phyloP scores from a whole-genome alignment of 2,329 filamentous ascomycete species.

The Aureobasidium sp. region DNA sequence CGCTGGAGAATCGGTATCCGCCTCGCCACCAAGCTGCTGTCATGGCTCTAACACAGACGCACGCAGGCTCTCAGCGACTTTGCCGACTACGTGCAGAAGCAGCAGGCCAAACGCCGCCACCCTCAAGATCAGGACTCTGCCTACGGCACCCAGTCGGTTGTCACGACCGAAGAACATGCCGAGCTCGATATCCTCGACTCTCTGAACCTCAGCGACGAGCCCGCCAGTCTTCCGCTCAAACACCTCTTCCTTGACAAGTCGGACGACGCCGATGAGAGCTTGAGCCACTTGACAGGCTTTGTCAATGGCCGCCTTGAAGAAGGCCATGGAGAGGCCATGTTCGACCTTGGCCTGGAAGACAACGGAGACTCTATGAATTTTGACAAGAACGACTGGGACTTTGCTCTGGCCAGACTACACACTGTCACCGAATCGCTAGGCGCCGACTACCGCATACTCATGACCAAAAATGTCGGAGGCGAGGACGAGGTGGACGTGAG shows the following conservation, averaged over 20 bases:
- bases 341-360: conserved; percentile 88
- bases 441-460: conserved; percentile 71
- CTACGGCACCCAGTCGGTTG: conserved; percentile 23
- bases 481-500: conserved; percentile 60
- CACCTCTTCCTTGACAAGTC: conserved; percentile 60
- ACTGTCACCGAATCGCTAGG: conserved; percentile 55
- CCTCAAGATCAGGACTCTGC: conserved; percentile 25
- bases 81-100: conserved; percentile 92
- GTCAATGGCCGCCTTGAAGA: conserved; percentile 65
- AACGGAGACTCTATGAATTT: conserved; percentile 79
- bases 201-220: conserved; percentile 62
- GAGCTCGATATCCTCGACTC: conserved; percentile 86
- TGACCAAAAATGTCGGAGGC: conserved; percentile 86
- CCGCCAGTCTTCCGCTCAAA: conserved; percentile 60
- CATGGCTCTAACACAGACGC: background rate
- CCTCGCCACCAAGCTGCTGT: background rate
- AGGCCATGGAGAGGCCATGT: conserved; percentile 79
- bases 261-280: conserved; percentile 49
- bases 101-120: conserved; percentile 62
- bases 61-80: conserved; percentile 79
- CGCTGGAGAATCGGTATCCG: conserved; percentile 72
- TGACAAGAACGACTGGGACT: conserved; percentile 64
- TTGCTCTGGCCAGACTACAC: conserved; percentile 57
- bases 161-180: conserved; percentile 58
- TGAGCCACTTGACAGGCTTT: conserved; percentile 56